These are phyloP conservation scores for Colletotrichum caudatum DNA, from an alignment of 2,329 filamentous ascomycete genomes.

Conservation along the genomic window DNA sequence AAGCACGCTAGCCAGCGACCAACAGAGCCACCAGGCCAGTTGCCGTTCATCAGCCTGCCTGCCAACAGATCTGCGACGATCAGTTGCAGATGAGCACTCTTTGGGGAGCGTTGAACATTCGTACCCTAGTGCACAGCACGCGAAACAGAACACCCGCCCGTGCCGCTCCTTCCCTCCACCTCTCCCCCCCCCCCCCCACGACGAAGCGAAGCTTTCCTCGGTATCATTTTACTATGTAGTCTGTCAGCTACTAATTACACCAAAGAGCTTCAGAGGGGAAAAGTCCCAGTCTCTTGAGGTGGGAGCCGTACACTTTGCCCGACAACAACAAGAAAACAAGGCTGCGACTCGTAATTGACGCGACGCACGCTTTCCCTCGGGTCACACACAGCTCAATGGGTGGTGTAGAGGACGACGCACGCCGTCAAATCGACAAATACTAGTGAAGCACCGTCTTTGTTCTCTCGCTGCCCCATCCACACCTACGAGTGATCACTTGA, in stretches of 20 bases:
- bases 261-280: too few species aligned
- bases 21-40: conserved; percentile 14
- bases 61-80: conserved; percentile 32
- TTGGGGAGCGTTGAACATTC: background rate
- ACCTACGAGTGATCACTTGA: conserved; percentile 39
- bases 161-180: conserved; percentile 17
- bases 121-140: conserved; percentile 9
- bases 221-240: background rate
- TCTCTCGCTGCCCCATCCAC: conserved; percentile 34
- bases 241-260: too few species aligned
- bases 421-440: conserved; percentile 2
- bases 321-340: background rate
- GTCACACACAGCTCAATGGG: background rate
- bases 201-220: conserved; percentile 9
- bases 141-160: conserved; percentile 36
- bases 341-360: background rate
- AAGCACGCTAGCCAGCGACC: conserved; percentile 7
- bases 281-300: background rate
- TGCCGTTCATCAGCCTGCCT: conserved; percentile 15
- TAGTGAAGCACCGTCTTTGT: conserved; percentile 32
- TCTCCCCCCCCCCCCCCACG: background rate
- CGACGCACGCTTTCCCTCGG: background rate
- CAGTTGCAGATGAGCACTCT: conserved; percentile 11
- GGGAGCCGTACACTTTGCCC: background rate
- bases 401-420: conserved; percentile 5